These are phyloP conservation scores for Isatis lusitanica DNA, from an alignment of 441 rosid species.

Conservation along the genomic window DNA sequence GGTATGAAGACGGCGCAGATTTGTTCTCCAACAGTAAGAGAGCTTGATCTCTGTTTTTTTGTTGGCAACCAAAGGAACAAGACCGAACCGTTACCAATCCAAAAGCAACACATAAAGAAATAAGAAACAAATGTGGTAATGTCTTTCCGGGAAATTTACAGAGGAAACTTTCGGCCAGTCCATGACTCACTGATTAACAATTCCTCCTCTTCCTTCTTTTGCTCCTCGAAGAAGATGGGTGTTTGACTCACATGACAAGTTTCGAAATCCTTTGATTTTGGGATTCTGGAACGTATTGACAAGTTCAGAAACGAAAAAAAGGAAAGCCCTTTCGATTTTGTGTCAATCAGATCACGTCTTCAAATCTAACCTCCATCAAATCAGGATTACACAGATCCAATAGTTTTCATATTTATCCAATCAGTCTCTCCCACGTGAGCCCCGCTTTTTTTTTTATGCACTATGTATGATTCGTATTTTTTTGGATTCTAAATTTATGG, in stretches of 20 bases:
- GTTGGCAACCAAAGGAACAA: neutral
- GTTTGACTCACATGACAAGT: neutral
- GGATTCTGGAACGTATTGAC: neutral
- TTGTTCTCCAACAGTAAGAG: conserved; percentile 60
- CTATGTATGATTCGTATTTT: neutral
- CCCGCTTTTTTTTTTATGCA: neutral
- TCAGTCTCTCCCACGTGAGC: conserved; percentile 6
- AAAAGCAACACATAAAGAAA: neutral
- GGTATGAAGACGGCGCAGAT: conserved; percentile 66
- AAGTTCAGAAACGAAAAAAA: neutral
- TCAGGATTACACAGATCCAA: neutral
- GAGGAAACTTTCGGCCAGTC: conserved; percentile 27
- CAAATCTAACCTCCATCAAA: neutral
- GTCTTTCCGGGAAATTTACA: conserved; percentile 11
- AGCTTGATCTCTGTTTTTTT: conserved; percentile 53
- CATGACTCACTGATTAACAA: conserved; percentile 19
- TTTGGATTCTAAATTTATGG: neutral
- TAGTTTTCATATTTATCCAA: neutral
- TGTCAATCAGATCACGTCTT: neutral
- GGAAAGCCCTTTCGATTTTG: neutral
- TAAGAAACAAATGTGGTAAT: neutral
- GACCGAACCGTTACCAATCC: neutral
- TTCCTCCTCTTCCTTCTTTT: neutral
- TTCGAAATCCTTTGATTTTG: neutral
- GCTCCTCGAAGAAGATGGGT: neutral